Evolutionary conservation across 352 stramenopile species (phyloP).

Genomic region (Phytophthora ohioensis): DNA sequence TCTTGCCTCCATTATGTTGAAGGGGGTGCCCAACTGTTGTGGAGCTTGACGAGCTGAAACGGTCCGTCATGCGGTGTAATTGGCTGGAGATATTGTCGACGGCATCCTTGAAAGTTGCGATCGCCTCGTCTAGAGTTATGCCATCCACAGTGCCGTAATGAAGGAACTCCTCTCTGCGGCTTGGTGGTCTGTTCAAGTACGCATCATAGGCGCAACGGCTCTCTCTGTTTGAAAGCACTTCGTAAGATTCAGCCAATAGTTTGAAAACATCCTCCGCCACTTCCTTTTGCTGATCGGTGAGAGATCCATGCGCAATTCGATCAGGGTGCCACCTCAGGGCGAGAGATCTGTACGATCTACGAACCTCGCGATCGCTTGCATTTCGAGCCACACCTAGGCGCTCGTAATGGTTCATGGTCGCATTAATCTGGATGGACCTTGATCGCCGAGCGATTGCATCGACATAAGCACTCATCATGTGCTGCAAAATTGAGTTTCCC

Average conservation of each 20-base stretch:
- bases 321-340: slow-evolving; percentile 88
- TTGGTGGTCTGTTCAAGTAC: slow-evolving; percentile 59
- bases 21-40: slow-evolving; percentile 69
- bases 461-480: slow-evolving; percentile 84
- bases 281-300: slow-evolving; percentile 60
- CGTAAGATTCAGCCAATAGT: slow-evolving; percentile 82
- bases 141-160: slow-evolving; percentile 74
- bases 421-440: slow-evolving; percentile 81
- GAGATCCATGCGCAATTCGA: slow-evolving; percentile 54
- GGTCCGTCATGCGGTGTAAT: slow-evolving; percentile 58
- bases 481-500: slow-evolving; percentile 79
- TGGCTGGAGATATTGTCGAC: slow-evolving; percentile 59
- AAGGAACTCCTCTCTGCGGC: slow-evolving; percentile 74
- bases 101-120: slow-evolving; percentile 80
- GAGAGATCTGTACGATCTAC: slow-evolving; percentile 71
- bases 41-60: slow-evolving; percentile 79
- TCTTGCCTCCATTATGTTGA: slow-evolving; percentile 47
- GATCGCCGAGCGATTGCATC: slow-evolving; percentile 73
- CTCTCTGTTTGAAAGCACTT: slow-evolving; percentile 75
- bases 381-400: slow-evolving; percentile 67
- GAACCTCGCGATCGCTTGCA: slow-evolving; percentile 70
- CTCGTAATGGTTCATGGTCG: slow-evolving; percentile 89
- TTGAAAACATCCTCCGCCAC: slow-evolving; percentile 85
- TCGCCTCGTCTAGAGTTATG: slow-evolving; percentile 83
- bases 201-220: slow-evolving; percentile 66